Evolutionary conservation across 345 rosid species (phyloP).

Genomic region (Rhizophora apiculata): DNA sequence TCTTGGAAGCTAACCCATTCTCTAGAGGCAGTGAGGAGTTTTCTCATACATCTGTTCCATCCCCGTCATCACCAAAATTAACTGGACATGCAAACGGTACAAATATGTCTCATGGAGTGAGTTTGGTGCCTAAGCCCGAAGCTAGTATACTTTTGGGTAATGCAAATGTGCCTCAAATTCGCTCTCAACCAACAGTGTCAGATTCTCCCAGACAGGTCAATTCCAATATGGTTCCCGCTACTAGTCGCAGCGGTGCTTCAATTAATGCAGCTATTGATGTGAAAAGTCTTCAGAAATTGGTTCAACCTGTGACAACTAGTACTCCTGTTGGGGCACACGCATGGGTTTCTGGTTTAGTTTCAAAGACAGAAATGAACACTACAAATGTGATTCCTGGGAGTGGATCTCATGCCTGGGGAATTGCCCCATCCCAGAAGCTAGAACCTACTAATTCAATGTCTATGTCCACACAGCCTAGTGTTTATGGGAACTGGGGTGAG

Average conservation of each 20-base stretch:
- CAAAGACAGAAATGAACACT: conserved; percentile 37
- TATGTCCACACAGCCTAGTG: conserved; percentile 27
- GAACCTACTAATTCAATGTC: conserved; percentile 32
- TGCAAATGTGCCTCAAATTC: conserved; percentile 33
- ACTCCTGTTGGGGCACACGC: conserved; percentile 37
- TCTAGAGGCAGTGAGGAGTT: conserved; percentile 27
- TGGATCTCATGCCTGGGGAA: conserved; percentile 55
- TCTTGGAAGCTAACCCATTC: conserved; percentile 23
- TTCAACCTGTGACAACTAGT: conserved; percentile 36
- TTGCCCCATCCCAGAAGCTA: conserved; percentile 37
- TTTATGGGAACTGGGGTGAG: conserved; percentile 41
- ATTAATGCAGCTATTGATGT: conserved; percentile 30
- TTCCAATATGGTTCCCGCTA: conserved; percentile 25
- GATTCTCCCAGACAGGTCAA: conserved; percentile 38
- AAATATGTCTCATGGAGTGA: conserved; percentile 30
- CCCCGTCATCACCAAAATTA: conserved; percentile 22
- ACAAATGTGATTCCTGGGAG: conserved; percentile 34
- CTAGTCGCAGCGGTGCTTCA: conserved; percentile 23
- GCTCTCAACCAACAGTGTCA: conserved; percentile 27
- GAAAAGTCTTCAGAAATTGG: conserved; percentile 49
- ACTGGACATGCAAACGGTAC: conserved; percentile 13
- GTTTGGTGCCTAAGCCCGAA: conserved; percentile 38
- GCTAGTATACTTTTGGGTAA: conserved; percentile 33
- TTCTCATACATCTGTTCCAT: conserved; percentile 19
- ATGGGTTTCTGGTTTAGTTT: conserved; percentile 39